Evolutionary conservation across 2,329 filamentous ascomycete species (phyloP), one percentile per base, ranked within the genome.

Genomic region (Diaporthe eres): DNA sequence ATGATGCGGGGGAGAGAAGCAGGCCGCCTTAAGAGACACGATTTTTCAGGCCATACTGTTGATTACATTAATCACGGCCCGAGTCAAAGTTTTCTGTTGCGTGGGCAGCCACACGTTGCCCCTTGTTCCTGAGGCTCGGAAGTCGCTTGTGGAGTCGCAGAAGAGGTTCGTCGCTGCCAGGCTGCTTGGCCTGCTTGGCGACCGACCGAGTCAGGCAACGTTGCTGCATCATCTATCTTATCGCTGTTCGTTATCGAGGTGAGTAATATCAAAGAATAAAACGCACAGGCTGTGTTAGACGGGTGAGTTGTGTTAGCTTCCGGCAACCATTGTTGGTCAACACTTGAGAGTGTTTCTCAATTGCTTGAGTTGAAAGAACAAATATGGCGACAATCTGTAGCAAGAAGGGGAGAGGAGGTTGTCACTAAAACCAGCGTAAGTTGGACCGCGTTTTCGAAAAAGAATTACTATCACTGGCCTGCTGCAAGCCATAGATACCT

Each of bases 261-360:
- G 65, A 70, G 55, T 70, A 70, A 70, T 70, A 42, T 42, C 65
- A 49, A 55, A 55, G 65, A 55, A 70, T 70, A 70, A 70, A 68
- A 55, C 34, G 65, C 65, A 55, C 65, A 39, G 47, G 65, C 65
- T 39, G 19, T 51, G 31, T 37, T 5, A 31, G 13, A 28, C 13
- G 34, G 37, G n/a, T 3, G 13, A 42, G 49, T 4, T 12, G 4
- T 13, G 4, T 8, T 49, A 15, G 51, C n/a, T 37, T 37, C 13
- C 31, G 4, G 13, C 31, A 34, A n/a, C 19, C 65, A 55, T n/a
- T 22, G 15, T 7, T 28, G n/a, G 2, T 15, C 7, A 28, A 7
- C 6, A 17, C 17, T 12, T 10, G 28, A 8, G 8, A 19, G 12
- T 17, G 34, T 19, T 28, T 19, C n/a, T 28, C 47, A 22, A 5